Conservation (phyloP, 2,329 filamentous ascomycete genomes). For the Penicillium italicum region DNA sequence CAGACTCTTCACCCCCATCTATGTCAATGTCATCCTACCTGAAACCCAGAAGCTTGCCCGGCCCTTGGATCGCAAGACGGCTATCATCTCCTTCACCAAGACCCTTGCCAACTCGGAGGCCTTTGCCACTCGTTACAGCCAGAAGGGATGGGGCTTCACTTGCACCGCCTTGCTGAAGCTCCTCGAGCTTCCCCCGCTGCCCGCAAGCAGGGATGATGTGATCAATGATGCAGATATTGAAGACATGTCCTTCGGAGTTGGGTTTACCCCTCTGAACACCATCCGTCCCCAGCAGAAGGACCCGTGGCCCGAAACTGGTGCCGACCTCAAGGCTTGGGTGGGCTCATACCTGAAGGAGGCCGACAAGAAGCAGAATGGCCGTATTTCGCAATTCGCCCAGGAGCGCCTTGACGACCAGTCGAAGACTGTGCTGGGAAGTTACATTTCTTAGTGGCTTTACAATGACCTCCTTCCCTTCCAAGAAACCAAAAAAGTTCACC, state of each 20-base stretch:
- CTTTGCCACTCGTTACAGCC: conserved; percentile 70
- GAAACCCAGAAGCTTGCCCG: conserved; percentile 84
- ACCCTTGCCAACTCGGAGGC: conserved; percentile 80
- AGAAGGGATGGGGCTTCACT: conserved; percentile 87
- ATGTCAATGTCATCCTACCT: conserved; percentile 79
- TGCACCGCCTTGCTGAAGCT: conserved; percentile 86
- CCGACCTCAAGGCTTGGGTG: conserved; percentile 80
- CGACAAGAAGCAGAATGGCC: conserved; percentile 68
- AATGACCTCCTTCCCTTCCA: not conserved
- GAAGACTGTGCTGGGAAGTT: conserved; percentile 46
- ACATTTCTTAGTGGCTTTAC: conserved; percentile 39
- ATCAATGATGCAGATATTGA: conserved; percentile 88
- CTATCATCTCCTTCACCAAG: conserved; percentile 89
- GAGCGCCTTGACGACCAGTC: conserved; percentile 65
- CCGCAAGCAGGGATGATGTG: conserved; percentile 66
- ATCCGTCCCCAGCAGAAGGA: conserved; percentile 72
- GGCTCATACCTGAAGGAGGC: conserved; percentile 72
- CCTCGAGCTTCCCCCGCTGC: conserved; percentile 80
- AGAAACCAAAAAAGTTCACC: not conserved
- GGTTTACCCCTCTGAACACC: conserved; percentile 89
- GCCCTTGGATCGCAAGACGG: conserved; percentile 86
- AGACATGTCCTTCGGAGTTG: conserved; percentile 89
- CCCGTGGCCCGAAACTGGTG: conserved; percentile 78
- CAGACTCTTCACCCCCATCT: conserved; percentile 76
- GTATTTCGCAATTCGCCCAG: conserved; percentile 66